phyloP scores from a whole-genome alignment of 169 alveolate species.

The Amoebophrya sp. region DNA sequence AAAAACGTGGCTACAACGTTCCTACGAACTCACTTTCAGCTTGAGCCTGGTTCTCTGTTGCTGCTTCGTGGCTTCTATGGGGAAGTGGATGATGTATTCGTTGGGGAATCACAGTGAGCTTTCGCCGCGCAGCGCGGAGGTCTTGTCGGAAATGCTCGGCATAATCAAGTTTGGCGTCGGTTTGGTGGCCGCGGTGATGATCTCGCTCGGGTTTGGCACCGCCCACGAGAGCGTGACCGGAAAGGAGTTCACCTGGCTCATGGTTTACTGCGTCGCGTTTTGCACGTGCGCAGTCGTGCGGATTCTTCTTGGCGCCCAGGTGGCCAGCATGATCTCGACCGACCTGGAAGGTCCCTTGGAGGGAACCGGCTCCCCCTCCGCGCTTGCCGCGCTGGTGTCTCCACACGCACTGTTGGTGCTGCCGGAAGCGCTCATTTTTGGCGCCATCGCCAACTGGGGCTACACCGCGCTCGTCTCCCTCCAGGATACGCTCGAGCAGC shows the following conservation, averaged over 20 bases:
- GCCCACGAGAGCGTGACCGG: not conserved
- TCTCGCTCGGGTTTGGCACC: not conserved
- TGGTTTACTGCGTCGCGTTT: not conserved
- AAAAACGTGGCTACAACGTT: no score
- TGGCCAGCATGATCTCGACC: not conserved
- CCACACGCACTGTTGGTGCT: not conserved
- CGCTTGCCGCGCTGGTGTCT: not conserved
- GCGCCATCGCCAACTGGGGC: not conserved
- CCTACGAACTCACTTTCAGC: no score
- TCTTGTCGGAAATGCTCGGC: not conserved
- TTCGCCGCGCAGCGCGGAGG: no score
- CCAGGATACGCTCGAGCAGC: not conserved
- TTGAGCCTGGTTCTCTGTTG: no score
- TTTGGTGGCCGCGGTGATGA: not conserved
- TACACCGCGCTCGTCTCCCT: not conserved
- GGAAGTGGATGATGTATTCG: no score
- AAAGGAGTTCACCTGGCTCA: not conserved
- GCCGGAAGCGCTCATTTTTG: slow-evolving; percentile 13
- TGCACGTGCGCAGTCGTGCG: not conserved
- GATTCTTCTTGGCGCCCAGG: not conserved
- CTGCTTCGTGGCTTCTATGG: no score
- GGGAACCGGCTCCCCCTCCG: not conserved
- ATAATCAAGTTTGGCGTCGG: not conserved
- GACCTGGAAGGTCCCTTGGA: not conserved
- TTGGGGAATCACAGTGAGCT: no score